A percentile compares a stretch with the other conserved stretches of the same genome.
Evolutionary conservation across 768 basidiomycete genomes (phyloP).

Genomic region (Tylopilus sp.): DNA sequence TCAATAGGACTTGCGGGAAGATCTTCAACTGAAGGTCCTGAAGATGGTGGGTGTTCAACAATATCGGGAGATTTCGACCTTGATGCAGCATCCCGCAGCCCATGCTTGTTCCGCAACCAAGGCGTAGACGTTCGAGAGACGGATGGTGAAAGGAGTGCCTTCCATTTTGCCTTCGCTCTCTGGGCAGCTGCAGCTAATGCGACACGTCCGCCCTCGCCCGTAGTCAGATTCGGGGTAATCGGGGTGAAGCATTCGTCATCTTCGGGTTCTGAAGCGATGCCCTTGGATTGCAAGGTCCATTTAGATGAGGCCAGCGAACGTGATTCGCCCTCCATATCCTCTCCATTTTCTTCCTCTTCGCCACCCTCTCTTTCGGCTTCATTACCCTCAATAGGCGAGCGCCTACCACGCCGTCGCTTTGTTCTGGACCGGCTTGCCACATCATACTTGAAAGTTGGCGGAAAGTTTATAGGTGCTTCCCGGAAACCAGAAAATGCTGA

Average conservation of each 20-base stretch:
- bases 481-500: slow-evolving; percentile 72
- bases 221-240: slow-evolving; percentile 21
- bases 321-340: slow-evolving; percentile 44
- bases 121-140: slow-evolving; percentile 30
- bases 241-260: slow-evolving; percentile 41
- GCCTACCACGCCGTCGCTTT: slow-evolving; percentile 35
- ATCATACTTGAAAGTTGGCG: slow-evolving; percentile 94
- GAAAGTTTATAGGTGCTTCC: slow-evolving; percentile 80
- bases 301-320: slow-evolving; percentile 54
- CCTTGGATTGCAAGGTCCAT: slow-evolving; percentile 43
- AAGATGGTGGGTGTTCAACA: slow-evolving; percentile 24
- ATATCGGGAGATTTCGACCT: slow-evolving; percentile 25
- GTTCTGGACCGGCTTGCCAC: slow-evolving; percentile 56
- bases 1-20: slow-evolving; percentile 22
- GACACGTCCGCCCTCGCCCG: slow-evolving; percentile 34
- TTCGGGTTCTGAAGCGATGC: slow-evolving; percentile 32
- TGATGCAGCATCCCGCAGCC: slow-evolving; percentile 5
- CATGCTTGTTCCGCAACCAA: slow-evolving; percentile 30
- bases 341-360: slow-evolving; percentile 35
- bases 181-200: slow-evolving; percentile 42
- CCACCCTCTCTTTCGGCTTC: slow-evolving; percentile 38
- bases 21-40: slow-evolving; percentile 25
- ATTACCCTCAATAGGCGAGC: slow-evolving; percentile 37
- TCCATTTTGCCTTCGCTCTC: slow-evolving; percentile 56
- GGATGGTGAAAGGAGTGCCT: slow-evolving; percentile 41